These are phyloP conservation scores for Solanum chilense DNA, from an alignment of 257 asterid species.

Conservation along the genomic window DNA sequence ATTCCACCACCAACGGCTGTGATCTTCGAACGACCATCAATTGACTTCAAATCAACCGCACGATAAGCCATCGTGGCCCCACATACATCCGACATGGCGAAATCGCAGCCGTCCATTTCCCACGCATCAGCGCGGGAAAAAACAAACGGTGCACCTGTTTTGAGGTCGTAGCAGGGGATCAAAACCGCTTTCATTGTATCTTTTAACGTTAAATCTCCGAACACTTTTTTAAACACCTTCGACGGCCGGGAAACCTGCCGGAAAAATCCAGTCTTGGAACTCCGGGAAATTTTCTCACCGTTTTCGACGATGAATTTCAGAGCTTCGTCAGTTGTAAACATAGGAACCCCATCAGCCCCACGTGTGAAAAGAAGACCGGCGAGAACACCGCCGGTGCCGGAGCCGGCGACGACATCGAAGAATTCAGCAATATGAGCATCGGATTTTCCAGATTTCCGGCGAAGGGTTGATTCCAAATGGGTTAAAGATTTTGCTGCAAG, in stretches of 20 bases:
- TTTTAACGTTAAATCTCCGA: slow-evolving; percentile 48
- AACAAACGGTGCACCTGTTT: slow-evolving; percentile 48
- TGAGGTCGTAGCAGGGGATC: slow-evolving; percentile 75
- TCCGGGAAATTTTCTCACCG: slow-evolving; percentile 8
- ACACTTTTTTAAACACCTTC: slow-evolving; percentile 36
- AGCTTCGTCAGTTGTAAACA: slow-evolving; percentile 41
- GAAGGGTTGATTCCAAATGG: slow-evolving; percentile 28
- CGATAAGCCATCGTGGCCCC: slow-evolving; percentile 40
- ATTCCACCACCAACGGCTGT: slow-evolving; percentile 60
- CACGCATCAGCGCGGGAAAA: slow-evolving; percentile 85
- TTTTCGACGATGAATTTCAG: slow-evolving; percentile 31
- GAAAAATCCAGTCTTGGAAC: slow-evolving; percentile 11
- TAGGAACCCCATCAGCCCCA: slow-evolving; percentile 36
- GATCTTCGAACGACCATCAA: slow-evolving; percentile 46
- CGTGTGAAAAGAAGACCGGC: slow-evolving; percentile 59
- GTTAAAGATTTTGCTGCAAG: slow-evolving; percentile 58
- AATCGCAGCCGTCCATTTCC: slow-evolving; percentile 75
- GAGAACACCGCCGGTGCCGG: slow-evolving; percentile 70
- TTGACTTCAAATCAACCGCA: slow-evolving; percentile 35
- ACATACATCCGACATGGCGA: slow-evolving; percentile 49
- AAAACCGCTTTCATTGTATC: slow-evolving; percentile 63
- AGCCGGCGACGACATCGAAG: slow-evolving; percentile 71
- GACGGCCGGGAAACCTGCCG: slow-evolving; percentile 8
- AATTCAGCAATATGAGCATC: slow-evolving; percentile 1
- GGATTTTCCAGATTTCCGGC: slow-evolving; percentile 15